Evolutionary conservation across 163 green algal species (phyloP), one percentile per base, ranked within the genome.

Genomic region (Volvox carteri): DNA sequence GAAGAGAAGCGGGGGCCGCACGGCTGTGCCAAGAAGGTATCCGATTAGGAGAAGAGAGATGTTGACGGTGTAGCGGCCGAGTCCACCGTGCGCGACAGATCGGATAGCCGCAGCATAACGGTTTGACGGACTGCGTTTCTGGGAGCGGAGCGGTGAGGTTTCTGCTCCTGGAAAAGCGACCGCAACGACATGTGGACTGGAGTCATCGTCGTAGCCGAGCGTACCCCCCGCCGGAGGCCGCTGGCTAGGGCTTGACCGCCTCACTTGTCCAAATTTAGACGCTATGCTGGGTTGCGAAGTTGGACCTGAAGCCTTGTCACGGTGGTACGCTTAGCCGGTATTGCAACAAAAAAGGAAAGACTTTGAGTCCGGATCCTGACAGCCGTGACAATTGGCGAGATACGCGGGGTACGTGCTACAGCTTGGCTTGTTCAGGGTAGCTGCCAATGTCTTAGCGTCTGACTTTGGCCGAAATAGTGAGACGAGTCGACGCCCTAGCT

Each of bases 221-320:
- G 75, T 21, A 30, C 33, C 75, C 75, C 75, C 75, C 4, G 30
- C 30, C 42, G 48, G 75, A 48, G 75, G 48, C 50, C 75, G 75
- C 75, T 70, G 75, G 50, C 75, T 35, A 6, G 75, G 75, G 18
- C 14, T 84, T 84, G 16, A 33, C 14, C 75, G 75, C 48, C 75
- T 46, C 75, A 84, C 37, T 84, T 84, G 73, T 78, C 39, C 65
- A 48, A 75, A 65, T 65, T 65, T 30, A 4, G 54, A 30, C 19
- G 25, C 54, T 4, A 19, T 7, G 6, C 5, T 65, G 28, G 25
- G 54, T 65, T 11, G 7, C 54, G 28, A 65, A 65, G 19, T 65
- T 7, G 54, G 54, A 23, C n/a, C n/a, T n/a, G n/a, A n/a, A n/a
- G n/a, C n/a, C n/a, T n/a, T 65, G 25, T 2, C 54, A 23, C 54